Evolutionary conservation across 345 rosid genomes (phyloP).

Genomic region (Eutrema yunnanense): DNA sequence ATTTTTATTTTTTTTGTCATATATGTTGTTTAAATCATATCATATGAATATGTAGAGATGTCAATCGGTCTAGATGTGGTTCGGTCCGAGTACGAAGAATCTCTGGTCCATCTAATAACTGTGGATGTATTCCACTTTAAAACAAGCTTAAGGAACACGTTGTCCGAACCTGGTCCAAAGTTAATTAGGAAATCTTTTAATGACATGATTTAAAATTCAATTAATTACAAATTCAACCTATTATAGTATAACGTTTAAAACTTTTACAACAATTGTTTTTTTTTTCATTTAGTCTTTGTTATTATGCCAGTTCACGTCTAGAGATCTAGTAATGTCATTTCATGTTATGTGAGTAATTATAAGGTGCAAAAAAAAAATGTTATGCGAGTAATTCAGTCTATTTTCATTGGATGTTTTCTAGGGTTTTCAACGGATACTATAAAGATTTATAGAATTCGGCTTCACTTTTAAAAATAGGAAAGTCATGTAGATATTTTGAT

Average conservation of each 20-base stretch:
- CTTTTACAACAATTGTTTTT: not conserved
- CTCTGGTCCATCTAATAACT: not conserved
- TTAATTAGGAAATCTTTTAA: not conserved
- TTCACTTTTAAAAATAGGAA: not conserved
- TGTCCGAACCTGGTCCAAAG: not conserved
- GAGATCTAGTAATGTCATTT: not conserved
- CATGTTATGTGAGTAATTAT: not conserved
- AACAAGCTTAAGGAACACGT: not conserved
- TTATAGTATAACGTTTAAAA: not conserved
- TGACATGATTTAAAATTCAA: not conserved
- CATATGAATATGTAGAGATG: not conserved
- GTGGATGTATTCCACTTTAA: not conserved
- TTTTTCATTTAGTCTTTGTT: not conserved
- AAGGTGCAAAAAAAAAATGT: not conserved
- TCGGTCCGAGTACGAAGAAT: not conserved
- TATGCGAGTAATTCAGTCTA: not conserved
- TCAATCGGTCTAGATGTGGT: not conserved
- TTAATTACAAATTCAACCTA: not conserved
- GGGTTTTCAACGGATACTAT: not conserved
- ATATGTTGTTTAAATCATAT: not conserved
- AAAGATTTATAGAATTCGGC: not conserved
- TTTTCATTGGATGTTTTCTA: not conserved
- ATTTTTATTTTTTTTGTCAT: not conserved
- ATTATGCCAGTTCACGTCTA: not conserved
- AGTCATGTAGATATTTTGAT: not conserved